Percentiles rank a stretch among this genome's conserved stretches.
Evolutionary conservation across 345 rosid species (phyloP).

Genomic region (Lepidium aucheri): DNA sequence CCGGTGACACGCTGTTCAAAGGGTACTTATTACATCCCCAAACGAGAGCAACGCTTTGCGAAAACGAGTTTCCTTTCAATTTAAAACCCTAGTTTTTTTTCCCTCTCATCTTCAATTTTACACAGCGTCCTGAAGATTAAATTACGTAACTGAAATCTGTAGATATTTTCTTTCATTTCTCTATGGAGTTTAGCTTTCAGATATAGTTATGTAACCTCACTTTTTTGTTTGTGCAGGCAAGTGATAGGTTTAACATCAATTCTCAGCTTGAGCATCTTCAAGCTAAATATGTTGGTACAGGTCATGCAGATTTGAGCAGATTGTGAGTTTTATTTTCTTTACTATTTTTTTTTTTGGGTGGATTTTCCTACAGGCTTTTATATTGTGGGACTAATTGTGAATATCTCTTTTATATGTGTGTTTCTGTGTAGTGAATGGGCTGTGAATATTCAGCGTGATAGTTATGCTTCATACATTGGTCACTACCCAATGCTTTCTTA

Average conservation of each 20-base stretch:
- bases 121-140: background rate
- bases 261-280: conserved; percentile 99
- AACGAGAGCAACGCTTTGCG: conserved; percentile 24
- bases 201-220: background rate
- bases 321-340: conserved; percentile 40
- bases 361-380: background rate
- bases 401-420: background rate
- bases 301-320: conserved; percentile 91
- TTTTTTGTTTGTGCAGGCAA: conserved; percentile 51
- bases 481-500: conserved; percentile 76
- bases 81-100: background rate
- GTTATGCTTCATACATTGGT: conserved; percentile 84
- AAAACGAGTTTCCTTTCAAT: background rate
- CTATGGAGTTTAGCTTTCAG: background rate
- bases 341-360: background rate
- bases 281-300: conserved; percentile 94
- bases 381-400: background rate
- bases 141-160: background rate
- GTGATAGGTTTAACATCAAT: conserved; percentile 96
- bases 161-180: background rate
- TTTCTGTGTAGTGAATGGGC: conserved; percentile 70
- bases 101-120: background rate
- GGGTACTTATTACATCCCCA: background rate
- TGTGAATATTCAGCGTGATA: conserved; percentile 84
- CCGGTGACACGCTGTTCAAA: conserved; percentile 27